Percentiles rank a stretch among this genome's conserved stretches.
phyloP scores from a whole-genome alignment of 306 rosid species.

The Acacia melanoxylon region DNA sequence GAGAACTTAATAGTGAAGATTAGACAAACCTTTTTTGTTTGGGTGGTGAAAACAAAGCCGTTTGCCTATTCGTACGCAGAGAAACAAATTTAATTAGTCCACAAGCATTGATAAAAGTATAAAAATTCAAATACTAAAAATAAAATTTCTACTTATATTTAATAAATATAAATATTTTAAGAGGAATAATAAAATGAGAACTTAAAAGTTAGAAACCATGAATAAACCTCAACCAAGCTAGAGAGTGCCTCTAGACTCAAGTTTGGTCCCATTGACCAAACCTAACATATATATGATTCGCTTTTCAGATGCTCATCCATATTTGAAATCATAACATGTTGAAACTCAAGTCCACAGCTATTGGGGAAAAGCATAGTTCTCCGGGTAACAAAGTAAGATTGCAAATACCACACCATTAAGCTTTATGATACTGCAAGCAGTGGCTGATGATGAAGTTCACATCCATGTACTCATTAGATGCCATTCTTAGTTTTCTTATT shows the following conservation, averaged over 20 bases:
- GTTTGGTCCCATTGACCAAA: not conserved
- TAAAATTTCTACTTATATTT: conserved; percentile 1
- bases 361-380: not conserved
- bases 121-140: not conserved
- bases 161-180: not conserved
- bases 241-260: not conserved
- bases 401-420: not conserved
- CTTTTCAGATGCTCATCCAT: not conserved
- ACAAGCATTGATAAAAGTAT: not conserved
- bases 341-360: not conserved
- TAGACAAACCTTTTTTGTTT: conserved; percentile 80
- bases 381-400: not conserved
- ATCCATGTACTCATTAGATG: not conserved
- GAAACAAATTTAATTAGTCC: conserved; percentile 32
- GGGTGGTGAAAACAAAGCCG: conserved; percentile 96
- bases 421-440: not conserved
- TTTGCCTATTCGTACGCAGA: conserved; percentile 81
- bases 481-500: not conserved
- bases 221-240: not conserved
- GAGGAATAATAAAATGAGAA: not conserved
- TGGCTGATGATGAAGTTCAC: conserved; percentile 2
- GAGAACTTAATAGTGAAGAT: not conserved
- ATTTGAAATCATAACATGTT: conserved; percentile 2
- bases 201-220: not conserved
- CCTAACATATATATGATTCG: conserved; percentile 12